These are phyloP conservation scores for Leccinum incarnatum DNA, from an alignment of 768 basidiomycete species.

Conservation along the genomic window DNA sequence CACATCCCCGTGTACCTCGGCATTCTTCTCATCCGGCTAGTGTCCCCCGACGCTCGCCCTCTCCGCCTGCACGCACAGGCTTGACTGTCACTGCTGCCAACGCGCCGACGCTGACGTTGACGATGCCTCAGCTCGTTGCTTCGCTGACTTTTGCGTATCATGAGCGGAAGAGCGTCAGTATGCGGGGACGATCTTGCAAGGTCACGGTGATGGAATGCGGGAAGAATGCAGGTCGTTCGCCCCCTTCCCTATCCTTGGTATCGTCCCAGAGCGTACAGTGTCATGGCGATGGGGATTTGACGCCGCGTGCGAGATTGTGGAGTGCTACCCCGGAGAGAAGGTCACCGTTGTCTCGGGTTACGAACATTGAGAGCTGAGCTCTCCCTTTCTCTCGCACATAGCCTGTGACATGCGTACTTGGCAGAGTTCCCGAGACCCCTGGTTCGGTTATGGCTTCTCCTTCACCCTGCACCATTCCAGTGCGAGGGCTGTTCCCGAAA, in stretches of 20 bases:
- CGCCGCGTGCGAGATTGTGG: conserved; percentile 11
- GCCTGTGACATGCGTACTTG: background rate
- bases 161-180: conserved; percentile 20
- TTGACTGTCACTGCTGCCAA: background rate
- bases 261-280: background rate
- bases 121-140: conserved; percentile 33
- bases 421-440: background rate
- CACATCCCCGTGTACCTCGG: background rate
- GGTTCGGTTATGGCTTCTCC: background rate
- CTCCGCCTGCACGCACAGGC: conserved; percentile 20
- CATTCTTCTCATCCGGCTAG: conserved; percentile 1
- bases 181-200: conserved; percentile 18
- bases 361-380: conserved; percentile 22
- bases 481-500: background rate
- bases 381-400: background rate
- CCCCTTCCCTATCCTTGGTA: conserved; percentile 1
- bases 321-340: conserved; percentile 15
- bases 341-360: conserved; percentile 27
- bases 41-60: conserved; percentile 25
- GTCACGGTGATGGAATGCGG: background rate
- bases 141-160: conserved; percentile 26
- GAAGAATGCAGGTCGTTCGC: conserved; percentile 13
- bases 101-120: conserved; percentile 19
- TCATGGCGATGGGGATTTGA: background rate
- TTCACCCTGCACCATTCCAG: background rate